A percentile compares a stretch with the other conserved stretches of the same genome.
Conservation (phyloP, 805 yeast genomes). For the Pichia californica region DNA sequence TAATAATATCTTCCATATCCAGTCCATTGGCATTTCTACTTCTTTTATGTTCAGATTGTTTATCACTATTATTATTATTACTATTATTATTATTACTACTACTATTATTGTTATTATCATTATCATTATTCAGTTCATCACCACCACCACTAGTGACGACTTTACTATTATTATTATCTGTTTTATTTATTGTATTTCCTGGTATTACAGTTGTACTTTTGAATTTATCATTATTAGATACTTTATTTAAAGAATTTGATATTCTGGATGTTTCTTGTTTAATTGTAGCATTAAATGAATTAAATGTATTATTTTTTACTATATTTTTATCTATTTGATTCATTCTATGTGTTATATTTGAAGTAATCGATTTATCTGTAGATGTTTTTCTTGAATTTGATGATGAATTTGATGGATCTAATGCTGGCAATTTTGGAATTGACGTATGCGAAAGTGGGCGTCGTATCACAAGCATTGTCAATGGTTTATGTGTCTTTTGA, state of each 20-base stretch:
- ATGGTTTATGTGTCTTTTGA: no score
- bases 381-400: no score
- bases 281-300: no score
- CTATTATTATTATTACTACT: background rate
- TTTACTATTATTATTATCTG: no score
- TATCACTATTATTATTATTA: conserved; percentile 7
- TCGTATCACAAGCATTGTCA: no score
- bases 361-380: background rate
- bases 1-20: conserved; percentile 15
- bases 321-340: conserved; percentile 21
- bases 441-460: background rate
- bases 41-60: background rate
- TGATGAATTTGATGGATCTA: background rate
- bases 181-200: no score
- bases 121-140: no score
- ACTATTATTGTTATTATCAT: no score
- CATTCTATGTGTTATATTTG: conserved; percentile 23
- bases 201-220: no score
- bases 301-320: no score
- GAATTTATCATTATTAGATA: background rate
- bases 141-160: background rate
- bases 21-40: background rate
- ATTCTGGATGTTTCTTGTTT: background rate
- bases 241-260: background rate
- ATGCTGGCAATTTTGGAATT: no score